Percentiles rank a stretch among this genome's conserved stretches.
Conservation (phyloP, 2,329 filamentous ascomycete genomes). For the Cytospora schulzeri region DNA sequence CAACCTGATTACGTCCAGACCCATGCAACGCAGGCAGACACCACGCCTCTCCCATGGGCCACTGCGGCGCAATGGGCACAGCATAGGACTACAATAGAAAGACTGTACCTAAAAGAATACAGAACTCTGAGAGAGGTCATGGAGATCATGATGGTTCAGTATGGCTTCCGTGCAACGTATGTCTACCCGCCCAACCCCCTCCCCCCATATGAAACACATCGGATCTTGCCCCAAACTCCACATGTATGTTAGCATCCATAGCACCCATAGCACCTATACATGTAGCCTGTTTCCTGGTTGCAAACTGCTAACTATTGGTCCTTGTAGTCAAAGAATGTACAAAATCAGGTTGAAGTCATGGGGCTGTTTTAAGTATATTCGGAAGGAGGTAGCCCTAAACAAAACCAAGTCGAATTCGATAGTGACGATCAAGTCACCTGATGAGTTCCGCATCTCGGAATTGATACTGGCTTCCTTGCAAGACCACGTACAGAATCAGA, state of each 20-base stretch:
- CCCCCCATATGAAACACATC: too few species aligned
- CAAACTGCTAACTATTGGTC: too few species aligned
- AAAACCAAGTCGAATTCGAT: too few species aligned
- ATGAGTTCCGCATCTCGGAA: background rate
- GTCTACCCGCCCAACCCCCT: background rate
- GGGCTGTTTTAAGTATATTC: constrained; percentile 4
- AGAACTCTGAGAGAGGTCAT: background rate
- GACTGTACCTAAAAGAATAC: constrained; percentile 8
- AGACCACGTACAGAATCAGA: background rate
- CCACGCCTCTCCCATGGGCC: background rate
- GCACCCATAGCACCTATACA: too few species aligned
- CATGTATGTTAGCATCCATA: too few species aligned
- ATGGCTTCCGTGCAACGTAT: constrained; percentile 7
- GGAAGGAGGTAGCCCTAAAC: background rate
- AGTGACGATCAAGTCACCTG: background rate
- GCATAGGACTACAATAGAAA: background rate
- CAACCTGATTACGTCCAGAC: too few species aligned
- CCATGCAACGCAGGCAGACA: too few species aligned
- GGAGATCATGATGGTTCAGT: background rate
- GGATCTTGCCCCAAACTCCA: too few species aligned
- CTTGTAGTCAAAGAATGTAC: constrained; percentile 8
- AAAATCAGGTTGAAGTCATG: constrained; percentile 9
- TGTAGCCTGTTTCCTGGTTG: background rate
- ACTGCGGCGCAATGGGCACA: constrained; percentile 2
- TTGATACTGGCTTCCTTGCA: background rate